Evolutionary conservation across 148 eudicot species (phyloP).

Genomic region (Chenopodium album): DNA sequence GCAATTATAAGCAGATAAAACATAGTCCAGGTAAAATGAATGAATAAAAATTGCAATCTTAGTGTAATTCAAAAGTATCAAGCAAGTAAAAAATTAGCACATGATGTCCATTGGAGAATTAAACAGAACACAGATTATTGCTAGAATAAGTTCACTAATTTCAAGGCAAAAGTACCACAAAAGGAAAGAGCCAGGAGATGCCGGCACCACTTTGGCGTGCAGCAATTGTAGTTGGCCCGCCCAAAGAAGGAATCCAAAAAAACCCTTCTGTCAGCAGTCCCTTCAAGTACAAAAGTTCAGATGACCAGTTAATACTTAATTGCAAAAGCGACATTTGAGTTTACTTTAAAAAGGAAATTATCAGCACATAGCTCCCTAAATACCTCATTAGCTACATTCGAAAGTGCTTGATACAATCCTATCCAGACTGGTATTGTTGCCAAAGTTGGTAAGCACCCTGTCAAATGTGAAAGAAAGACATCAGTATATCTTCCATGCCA

Average conservation of each 20-base stretch:
- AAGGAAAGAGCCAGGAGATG: conserved; percentile 94
- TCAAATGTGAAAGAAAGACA: conserved; percentile 13
- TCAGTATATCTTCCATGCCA: conserved; percentile 3
- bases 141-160: conserved; percentile 3
- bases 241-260: conserved; percentile 99
- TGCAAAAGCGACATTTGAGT: not conserved
- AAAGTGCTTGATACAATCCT: conserved; percentile 99
- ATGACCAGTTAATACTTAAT: conserved; percentile 15
- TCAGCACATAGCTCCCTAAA: not conserved
- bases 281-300: conserved; percentile 39
- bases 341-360: not conserved
- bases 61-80: not conserved
- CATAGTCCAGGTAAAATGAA: not conserved
- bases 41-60: not conserved
- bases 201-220: conserved; percentile 99
- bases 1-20: not conserved
- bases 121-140: conserved; percentile 13
- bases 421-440: conserved; percentile 99
- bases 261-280: conserved; percentile 96
- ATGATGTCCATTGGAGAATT: not conserved
- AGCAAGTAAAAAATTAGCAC: not conserved
- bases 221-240: conserved; percentile 97
- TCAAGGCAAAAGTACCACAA: conserved; percentile 68
- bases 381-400: conserved; percentile 99
- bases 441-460: conserved; percentile 98